Conservation (phyloP, 768 basidiomycete genomes). For the Macrolepiota fuliginosa region DNA sequence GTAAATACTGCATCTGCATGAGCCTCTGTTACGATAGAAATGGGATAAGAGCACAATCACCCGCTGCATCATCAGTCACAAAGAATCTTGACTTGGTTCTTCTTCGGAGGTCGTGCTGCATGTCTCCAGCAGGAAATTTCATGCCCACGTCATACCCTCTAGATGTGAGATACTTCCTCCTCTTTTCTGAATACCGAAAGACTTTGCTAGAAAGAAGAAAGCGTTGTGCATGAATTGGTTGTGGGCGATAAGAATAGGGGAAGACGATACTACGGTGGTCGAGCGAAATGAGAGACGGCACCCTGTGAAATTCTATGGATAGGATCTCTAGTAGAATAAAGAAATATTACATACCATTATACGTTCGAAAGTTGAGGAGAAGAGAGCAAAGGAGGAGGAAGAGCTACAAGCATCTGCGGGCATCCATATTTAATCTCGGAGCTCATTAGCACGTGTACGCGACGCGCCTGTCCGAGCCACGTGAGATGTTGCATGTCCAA, state of each 20-base stretch:
- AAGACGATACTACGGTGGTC: background rate
- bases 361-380: background rate
- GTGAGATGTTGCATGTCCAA: background rate
- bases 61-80: constrained; percentile 53
- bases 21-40: background rate
- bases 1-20: constrained; percentile 57
- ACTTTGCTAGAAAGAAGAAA: background rate
- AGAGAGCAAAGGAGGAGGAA: background rate
- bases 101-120: background rate
- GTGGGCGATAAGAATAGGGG: background rate
- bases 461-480: constrained; percentile 1
- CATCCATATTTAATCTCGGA: background rate
- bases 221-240: background rate
- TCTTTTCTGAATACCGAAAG: background rate
- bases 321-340: background rate
- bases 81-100: background rate
- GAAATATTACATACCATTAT: background rate
- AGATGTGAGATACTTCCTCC: background rate
- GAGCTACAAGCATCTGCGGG: background rate
- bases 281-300: background rate
- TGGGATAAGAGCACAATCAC: constrained; percentile 25
- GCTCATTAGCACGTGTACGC: constrained; percentile 10
- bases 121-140: background rate
- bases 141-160: constrained; percentile 2
- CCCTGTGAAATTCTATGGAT: background rate